Evolutionary conservation across 2,329 filamentous ascomycete species (phyloP).

Genomic region (Exophiala viscosa): DNA sequence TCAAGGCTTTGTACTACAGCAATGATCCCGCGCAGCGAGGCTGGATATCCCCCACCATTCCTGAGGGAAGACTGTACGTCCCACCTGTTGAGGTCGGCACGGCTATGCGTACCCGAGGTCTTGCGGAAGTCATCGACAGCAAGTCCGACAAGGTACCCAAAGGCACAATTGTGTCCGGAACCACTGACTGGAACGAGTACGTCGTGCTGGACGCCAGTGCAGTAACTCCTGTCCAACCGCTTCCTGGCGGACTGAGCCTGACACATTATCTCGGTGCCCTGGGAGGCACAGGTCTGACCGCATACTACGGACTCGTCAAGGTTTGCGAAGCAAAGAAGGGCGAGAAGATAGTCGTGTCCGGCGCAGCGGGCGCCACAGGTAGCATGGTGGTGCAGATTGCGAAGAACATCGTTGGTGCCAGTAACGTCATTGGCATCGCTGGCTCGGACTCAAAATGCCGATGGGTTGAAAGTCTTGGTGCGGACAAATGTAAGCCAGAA

Average conservation of each 20-base stretch:
- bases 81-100: slow-evolving; percentile 43
- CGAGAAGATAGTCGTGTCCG: slow-evolving; percentile 72
- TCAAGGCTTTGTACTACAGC: slow-evolving; percentile 48
- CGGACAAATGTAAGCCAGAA: slow-evolving; percentile 61
- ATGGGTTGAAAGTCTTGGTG: slow-evolving; percentile 61
- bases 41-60: slow-evolving; percentile 42
- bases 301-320: slow-evolving; percentile 69
- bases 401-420: slow-evolving; percentile 55
- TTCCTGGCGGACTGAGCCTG: slow-evolving; percentile 12
- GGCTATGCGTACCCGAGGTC: slow-evolving; percentile 36
- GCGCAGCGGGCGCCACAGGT: slow-evolving; percentile 74
- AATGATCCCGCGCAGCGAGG: slow-evolving; percentile 53
- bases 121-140: slow-evolving; percentile 38
- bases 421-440: slow-evolving; percentile 60
- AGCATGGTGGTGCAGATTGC: slow-evolving; percentile 60
- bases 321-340: slow-evolving; percentile 65
- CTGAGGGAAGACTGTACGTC: slow-evolving; percentile 42
- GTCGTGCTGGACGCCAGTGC: slow-evolving; percentile 31
- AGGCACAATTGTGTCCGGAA: slow-evolving; percentile 36
- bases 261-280: slow-evolving; percentile 41
- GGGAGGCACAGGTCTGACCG: slow-evolving; percentile 60
- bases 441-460: slow-evolving; percentile 64
- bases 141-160: slow-evolving; percentile 29
- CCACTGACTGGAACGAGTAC: slow-evolving; percentile 40
- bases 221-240: background rate